Base-by-base conservation (phyloP, 1,284 basidiomycete genomes). In the Cryptococcus sp. region DNA sequence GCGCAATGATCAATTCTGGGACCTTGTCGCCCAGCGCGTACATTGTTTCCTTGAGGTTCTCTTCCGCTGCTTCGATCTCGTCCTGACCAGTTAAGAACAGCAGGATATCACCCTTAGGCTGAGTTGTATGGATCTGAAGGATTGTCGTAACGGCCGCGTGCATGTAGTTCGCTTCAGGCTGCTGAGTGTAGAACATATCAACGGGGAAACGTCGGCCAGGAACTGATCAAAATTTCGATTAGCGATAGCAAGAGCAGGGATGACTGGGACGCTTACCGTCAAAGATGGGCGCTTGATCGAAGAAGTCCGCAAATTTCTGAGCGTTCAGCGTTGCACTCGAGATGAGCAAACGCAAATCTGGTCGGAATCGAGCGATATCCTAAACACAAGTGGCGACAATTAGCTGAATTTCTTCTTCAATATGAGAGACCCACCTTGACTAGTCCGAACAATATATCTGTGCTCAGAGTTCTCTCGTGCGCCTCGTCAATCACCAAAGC, bases 31-130 rank as follows among this genome's bases (percentile, higher is more conserved):
- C 95, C 0, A 99, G 81, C 0, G 95, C 89, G 29, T 92, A 86
- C 43, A 93, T 89, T 0, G 96, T 99, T 79, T 99, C 95, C 73
- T 91, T 88, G 46, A 99, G 79, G 73, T 92, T 97, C 80, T 99
- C 95, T 53, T 91, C 89, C 22, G 93, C 94, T 1, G 92, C 90
- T 78, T 99, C 96, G 62, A 99, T 99, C 79, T 99, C 96, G 76
- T 99, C 96, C 83, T 99, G 96, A 65, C 96, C 96, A 0, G 96
- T 99, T 48, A 99, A 83, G 80, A 99, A 99, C 1, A 99, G 92
- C 29, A 99, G 84, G 63, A 99, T 95, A 72, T 99, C 96, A n/a
- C 96, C 96, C 70, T 89, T 91, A 0, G 94, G 93, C 69, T 99
- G 95, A 0, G 95, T 97, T 1, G 94, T 98, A 76, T 99, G 96